Base-by-base conservation (phyloP, 345 rosid genomes). In the Populus nigra region DNA sequence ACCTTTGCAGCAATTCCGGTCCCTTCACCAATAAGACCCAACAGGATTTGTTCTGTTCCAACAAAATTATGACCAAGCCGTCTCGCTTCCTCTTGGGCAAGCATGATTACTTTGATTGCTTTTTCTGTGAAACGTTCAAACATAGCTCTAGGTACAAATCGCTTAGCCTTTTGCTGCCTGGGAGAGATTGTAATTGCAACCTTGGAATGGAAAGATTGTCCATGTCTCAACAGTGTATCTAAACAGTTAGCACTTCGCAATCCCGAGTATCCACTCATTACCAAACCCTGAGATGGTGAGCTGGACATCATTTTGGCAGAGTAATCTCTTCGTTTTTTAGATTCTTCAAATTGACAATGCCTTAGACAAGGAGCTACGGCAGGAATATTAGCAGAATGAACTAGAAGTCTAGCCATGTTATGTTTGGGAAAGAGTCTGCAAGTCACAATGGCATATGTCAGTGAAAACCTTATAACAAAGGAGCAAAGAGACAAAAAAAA, bases 11-110 rank as follows among this genome's bases (percentile, higher is more conserved):
- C 98, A 80, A 96, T 93, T 41, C 98, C 98, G 65, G 98, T 92
- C 62, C 99, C 99, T 87, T 93, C 97, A 39, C 98, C 96, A 38
- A 96, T 89, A 68, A 93, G 93, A 73, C 98, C 98, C 81, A 96
- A 83, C 6, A 96, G 81, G 73, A 96, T 91, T 73, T 93, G 99
- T 81, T 95, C 98, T 0, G 99, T 95, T 65, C 99, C 99, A 71
- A 93, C 99, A 87, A 93, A 93, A 85, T 93, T 95, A 81, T 95
- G 99, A 68, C 99, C 98, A 77, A 95, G 96, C 69, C 98, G 88
- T 76, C 93, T 85, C 45, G 99, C 97, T 87, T 96, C 99, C 86
- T 93, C 98, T 83, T 96, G 98, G 59, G 99, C 89, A 83, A 91
- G 93, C 98, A 92, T 92, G 61, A 96, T 93, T 31, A 93, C 99